Percentiles rank a stretch among this genome's conserved stretches.
Conservation (phyloP, 306 rosid species). For the Psophocarpus tetragonolobus region DNA sequence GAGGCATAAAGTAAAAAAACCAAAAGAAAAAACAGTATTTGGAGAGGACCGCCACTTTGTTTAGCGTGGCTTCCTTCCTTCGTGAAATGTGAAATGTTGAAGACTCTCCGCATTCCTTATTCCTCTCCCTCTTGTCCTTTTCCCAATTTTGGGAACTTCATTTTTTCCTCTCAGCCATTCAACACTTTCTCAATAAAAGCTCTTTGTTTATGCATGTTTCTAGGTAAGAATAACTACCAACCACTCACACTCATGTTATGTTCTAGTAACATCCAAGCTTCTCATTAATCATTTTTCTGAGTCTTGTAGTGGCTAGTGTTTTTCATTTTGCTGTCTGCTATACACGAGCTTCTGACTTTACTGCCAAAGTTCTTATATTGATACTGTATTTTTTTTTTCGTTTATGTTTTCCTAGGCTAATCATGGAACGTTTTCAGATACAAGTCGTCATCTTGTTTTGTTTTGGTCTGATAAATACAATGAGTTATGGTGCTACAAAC, state of each 20-base stretch:
- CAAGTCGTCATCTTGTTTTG: conserved; percentile 36
- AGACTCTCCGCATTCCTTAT: background rate
- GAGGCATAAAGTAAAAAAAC: background rate
- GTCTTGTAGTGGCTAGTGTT: conserved; percentile 5
- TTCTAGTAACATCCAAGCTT: background rate
- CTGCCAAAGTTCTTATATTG: conserved; percentile 23
- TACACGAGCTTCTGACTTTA: conserved; percentile 36
- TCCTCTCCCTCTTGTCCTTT: conserved; percentile 20
- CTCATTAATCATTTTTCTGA: conserved; percentile 13
- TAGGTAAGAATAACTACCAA: conserved; percentile 5
- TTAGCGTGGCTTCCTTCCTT: conserved; percentile 31
- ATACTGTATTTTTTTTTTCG: background rate
- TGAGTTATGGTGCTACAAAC: conserved; percentile 54
- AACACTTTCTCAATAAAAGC: conserved; percentile 27
- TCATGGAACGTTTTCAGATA: conserved; percentile 38
- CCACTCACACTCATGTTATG: conserved; percentile 7
- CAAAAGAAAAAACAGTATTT: background rate
- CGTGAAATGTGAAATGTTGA: conserved; percentile 24
- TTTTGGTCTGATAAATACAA: conserved; percentile 35
- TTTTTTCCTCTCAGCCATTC: conserved; percentile 8
- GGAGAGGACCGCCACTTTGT: conserved; percentile 5
- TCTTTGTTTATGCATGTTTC: background rate
- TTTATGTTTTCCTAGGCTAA: conserved; percentile 10
- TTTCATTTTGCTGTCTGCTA: conserved; percentile 7
- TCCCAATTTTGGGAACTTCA: conserved; percentile 22